phyloP scores from a whole-genome alignment of 2,329 filamentous ascomycete species.

The Dactylellina cionopaga region DNA sequence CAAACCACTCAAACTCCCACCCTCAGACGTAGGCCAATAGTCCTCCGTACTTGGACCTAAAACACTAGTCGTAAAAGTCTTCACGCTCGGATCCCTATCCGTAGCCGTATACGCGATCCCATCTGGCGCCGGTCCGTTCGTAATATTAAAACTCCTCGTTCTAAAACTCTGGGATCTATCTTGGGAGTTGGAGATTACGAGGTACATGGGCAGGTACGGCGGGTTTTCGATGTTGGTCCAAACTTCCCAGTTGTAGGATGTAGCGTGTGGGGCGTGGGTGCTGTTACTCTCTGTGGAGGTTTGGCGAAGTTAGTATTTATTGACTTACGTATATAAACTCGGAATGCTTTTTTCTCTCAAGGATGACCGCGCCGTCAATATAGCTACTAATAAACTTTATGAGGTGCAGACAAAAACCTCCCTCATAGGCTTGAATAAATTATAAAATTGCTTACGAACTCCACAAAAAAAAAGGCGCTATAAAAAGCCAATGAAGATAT shows the following conservation, averaged over 20 bases:
- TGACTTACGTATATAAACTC: conserved; percentile 1
- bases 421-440: too few relatives aligned
- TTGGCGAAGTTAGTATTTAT: neutral
- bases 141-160: conserved; percentile 15
- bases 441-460: too few relatives aligned
- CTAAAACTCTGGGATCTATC: neutral
- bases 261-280: conserved; percentile 6
- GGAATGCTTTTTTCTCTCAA: too few relatives aligned
- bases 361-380: too few relatives aligned
- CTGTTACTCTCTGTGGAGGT: conserved; percentile 24
- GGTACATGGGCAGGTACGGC: conserved; percentile 1
- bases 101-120: conserved; percentile 21
- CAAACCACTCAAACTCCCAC: too few relatives aligned
- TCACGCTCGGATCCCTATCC: conserved; percentile 8
- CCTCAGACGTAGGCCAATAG: too few relatives aligned
- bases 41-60: too few relatives aligned
- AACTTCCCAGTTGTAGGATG: conserved; percentile 16
- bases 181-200: neutral
- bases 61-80: neutral
- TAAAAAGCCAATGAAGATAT: too few relatives aligned
- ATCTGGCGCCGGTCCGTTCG: conserved; percentile 5
- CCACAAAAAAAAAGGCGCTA: too few relatives aligned
- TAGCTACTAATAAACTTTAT: too few relatives aligned
- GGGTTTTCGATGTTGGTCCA: conserved; percentile 16
- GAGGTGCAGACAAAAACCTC: too few relatives aligned